Evolutionary conservation across 495 filamentous ascomycete species (phyloP).

Genomic region (Talaromyces borbonicus): DNA sequence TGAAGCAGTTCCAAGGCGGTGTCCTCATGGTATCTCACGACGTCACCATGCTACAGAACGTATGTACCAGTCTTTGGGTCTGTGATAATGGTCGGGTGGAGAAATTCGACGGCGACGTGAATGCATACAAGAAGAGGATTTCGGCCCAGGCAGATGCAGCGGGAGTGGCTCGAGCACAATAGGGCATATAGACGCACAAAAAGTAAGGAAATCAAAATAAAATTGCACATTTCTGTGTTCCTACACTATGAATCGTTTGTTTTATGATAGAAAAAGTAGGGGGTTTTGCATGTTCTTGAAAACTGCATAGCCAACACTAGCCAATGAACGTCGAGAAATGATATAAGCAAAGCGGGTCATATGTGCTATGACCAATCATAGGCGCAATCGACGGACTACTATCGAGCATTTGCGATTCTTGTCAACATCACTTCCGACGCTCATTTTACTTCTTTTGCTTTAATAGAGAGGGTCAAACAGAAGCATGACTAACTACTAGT

Average conservation of each 20-base stretch:
- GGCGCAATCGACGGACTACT: background rate
- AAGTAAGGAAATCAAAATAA: background rate
- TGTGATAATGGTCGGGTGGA: conserved; percentile 93
- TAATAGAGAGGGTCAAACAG: no score
- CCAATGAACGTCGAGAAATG: background rate
- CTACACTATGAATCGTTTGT: no score
- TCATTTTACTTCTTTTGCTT: background rate
- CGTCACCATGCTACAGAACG: conserved; percentile 95
- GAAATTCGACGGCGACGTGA: conserved; percentile 90
- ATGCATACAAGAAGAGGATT: conserved; percentile 97
- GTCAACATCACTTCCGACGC: background rate
- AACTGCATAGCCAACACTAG: background rate
- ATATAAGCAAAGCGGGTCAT: background rate
- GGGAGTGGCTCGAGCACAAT: conserved; percentile 55
- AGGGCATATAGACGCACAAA: conserved; percentile 1
- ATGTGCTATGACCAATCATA: background rate
- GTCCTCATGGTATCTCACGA: conserved; percentile 99
- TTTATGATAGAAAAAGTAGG: no score
- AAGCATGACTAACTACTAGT: no score
- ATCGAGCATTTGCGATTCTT: background rate
- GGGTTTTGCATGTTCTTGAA: no score
- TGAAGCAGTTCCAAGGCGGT: conserved; percentile 82
- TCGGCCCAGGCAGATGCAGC: conserved; percentile 76
- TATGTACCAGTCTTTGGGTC: conserved; percentile 92
- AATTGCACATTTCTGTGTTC: no score